A percentile compares a stretch with the other conserved stretches of the same genome.
phyloP scores from a whole-genome alignment of 2,329 filamentous ascomycete genomes.

The Trichocomaceae sp. region DNA sequence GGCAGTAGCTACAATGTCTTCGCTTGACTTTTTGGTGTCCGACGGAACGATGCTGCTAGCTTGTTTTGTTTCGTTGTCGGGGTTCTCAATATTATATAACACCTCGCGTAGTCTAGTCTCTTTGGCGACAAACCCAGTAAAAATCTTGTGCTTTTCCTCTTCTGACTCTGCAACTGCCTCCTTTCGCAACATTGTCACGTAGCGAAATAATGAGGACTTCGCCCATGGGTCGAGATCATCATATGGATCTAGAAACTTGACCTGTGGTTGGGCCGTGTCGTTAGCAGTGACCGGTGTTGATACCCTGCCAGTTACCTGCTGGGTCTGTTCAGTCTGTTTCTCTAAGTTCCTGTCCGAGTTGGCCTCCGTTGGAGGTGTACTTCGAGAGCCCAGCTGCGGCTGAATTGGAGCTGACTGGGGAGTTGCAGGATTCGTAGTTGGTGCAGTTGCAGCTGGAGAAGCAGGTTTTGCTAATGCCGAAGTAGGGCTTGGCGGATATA shows the following conservation, averaged over 20 bases:
- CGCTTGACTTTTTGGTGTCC: neutral
- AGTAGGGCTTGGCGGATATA: slow-evolving; percentile 10
- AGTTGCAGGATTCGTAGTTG: neutral
- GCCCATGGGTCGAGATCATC: slow-evolving; percentile 53
- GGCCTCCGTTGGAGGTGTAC: neutral
- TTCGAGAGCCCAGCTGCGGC: neutral
- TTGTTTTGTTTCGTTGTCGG: slow-evolving; percentile 18
- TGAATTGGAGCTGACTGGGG: neutral
- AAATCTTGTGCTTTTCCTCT: slow-evolving; percentile 48
- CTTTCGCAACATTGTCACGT: slow-evolving; percentile 48
- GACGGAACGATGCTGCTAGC: neutral
- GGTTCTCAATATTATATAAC: slow-evolving; percentile 41
- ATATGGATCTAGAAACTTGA: slow-evolving; percentile 38
- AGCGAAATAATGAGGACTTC: slow-evolving; percentile 49
- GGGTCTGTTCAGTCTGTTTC: neutral
- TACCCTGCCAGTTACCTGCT: slow-evolving; percentile 4
- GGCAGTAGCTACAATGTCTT: slow-evolving; percentile 1
- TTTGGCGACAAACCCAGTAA: slow-evolving; percentile 45
- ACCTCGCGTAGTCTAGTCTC: slow-evolving; percentile 44
- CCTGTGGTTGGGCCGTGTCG: slow-evolving; percentile 8
- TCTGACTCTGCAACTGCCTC: slow-evolving; percentile 45
- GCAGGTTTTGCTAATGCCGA: slow-evolving; percentile 12
- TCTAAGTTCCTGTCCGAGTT: neutral
- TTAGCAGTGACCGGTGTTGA: slow-evolving; percentile 11
- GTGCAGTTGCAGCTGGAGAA: slow-evolving; percentile 13